These are phyloP conservation scores for Paramarasmius palmivorus DNA, from an alignment of 1,284 basidiomycete species.

Conservation along the genomic window DNA sequence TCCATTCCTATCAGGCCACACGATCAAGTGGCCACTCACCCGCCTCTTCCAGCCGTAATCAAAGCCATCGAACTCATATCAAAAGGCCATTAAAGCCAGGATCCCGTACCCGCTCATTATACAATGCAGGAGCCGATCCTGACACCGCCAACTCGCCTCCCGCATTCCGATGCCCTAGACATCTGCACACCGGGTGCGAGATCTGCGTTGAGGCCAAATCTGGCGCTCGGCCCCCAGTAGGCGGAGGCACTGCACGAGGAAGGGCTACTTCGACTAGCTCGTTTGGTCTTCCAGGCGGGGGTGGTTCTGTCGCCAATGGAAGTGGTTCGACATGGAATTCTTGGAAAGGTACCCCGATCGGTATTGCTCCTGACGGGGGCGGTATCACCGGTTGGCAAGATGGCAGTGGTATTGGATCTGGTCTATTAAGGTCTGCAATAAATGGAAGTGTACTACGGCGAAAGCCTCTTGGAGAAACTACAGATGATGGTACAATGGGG, in stretches of 20 bases:
- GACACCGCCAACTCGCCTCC: slow-evolving; percentile 63
- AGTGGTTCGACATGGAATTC: slow-evolving; percentile 15
- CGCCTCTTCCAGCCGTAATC: not conserved
- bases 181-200: slow-evolving; percentile 68
- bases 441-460: slow-evolving; percentile 59
- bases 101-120: slow-evolving; percentile 50
- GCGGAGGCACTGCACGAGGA: slow-evolving; percentile 18
- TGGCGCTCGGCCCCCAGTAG: slow-evolving; percentile 28
- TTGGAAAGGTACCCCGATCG: slow-evolving; percentile 33
- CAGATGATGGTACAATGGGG: slow-evolving; percentile 10
- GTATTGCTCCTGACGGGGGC: slow-evolving; percentile 41
- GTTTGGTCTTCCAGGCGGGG: not conserved
- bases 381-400: slow-evolving; percentile 71
- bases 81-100: slow-evolving; percentile 28
- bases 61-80: not conserved
- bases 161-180: slow-evolving; percentile 66
- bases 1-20: too few relatives aligned
- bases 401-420: slow-evolving; percentile 68
- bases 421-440: slow-evolving; percentile 53
- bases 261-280: slow-evolving; percentile 4
- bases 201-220: slow-evolving; percentile 68
- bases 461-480: slow-evolving; percentile 34
- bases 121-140: slow-evolving; percentile 62
- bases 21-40: not conserved
- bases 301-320: slow-evolving; percentile 1